These are phyloP conservation scores for Sporothrix sp. DNA, from an alignment of 2,329 filamentous ascomycete species.

Conservation along the genomic window DNA sequence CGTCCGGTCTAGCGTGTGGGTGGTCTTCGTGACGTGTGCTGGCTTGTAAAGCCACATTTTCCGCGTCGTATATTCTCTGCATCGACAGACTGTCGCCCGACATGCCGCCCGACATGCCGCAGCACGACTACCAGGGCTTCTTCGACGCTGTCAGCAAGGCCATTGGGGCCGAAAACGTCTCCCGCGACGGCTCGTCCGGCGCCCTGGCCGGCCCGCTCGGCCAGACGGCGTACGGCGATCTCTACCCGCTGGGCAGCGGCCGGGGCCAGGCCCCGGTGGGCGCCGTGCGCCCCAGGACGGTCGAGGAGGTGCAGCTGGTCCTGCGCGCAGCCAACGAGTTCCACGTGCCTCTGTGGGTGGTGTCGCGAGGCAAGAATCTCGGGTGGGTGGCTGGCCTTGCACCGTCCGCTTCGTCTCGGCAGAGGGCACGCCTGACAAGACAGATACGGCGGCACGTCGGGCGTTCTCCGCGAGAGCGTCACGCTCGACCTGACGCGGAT, in stretches of 20 bases:
- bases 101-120: no score
- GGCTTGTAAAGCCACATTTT: no score
- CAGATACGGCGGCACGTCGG: slow-evolving; percentile 40
- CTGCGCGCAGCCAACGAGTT: slow-evolving; percentile 27
- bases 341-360: slow-evolving; percentile 25
- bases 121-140: neutral
- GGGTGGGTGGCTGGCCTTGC: slow-evolving; percentile 22
- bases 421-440: no score
- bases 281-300: neutral
- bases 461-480: slow-evolving; percentile 34
- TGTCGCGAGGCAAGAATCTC: slow-evolving; percentile 33
- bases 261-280: neutral
- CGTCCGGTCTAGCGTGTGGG: no score
- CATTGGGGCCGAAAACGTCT: neutral
- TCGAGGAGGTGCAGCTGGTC: slow-evolving; percentile 24
- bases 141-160: neutral
- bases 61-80: no score
- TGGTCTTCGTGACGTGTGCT: no score
- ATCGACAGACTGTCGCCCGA: no score
- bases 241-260: neutral
- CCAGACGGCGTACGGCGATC: neutral
- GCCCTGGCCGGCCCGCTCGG: neutral
- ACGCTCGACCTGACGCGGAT: slow-evolving; percentile 37
- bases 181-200: neutral
- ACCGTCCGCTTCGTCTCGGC: neutral